Evolutionary conservation across 2,329 filamentous ascomycete genomes (phyloP).

Genomic region (Fusarium secorum): DNA sequence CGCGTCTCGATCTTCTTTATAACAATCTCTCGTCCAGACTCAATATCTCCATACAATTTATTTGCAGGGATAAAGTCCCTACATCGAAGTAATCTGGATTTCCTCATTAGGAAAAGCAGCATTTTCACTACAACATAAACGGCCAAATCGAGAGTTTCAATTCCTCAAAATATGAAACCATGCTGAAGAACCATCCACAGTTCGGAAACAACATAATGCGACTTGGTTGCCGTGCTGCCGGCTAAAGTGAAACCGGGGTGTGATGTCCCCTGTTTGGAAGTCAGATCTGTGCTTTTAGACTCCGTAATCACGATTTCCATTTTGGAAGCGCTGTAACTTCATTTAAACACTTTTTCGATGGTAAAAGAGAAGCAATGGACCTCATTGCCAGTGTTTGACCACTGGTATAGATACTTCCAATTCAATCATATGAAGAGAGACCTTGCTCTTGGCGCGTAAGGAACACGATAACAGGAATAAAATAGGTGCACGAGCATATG

Average conservation of each 20-base stretch:
- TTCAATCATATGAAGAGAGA: rapidly evolving
- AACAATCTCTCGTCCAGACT: background rate
- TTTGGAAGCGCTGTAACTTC: background rate
- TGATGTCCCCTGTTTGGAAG: background rate
- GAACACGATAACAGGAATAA: background rate
- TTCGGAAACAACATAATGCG: background rate
- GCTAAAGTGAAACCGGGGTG: background rate
- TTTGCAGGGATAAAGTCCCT: background rate
- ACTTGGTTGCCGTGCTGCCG: background rate
- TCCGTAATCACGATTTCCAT: background rate
- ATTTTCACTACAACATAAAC: background rate
- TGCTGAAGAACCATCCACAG: background rate
- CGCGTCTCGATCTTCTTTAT: background rate
- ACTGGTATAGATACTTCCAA: background rate
- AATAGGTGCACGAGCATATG: no score
- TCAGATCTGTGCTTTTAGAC: background rate
- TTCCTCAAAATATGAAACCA: background rate
- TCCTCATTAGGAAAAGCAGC: background rate
- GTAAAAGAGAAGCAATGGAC: rapidly evolving
- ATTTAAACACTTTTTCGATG: background rate
- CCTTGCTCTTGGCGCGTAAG: no score
- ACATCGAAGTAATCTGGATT: slow-evolving; percentile 1
- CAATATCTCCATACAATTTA: background rate
- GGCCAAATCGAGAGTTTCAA: background rate
- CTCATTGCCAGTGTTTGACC: rapidly evolving